phyloP scores from a whole-genome alignment of 2,329 filamentous ascomycete species.

The Chaetomiaceae sp. region DNA sequence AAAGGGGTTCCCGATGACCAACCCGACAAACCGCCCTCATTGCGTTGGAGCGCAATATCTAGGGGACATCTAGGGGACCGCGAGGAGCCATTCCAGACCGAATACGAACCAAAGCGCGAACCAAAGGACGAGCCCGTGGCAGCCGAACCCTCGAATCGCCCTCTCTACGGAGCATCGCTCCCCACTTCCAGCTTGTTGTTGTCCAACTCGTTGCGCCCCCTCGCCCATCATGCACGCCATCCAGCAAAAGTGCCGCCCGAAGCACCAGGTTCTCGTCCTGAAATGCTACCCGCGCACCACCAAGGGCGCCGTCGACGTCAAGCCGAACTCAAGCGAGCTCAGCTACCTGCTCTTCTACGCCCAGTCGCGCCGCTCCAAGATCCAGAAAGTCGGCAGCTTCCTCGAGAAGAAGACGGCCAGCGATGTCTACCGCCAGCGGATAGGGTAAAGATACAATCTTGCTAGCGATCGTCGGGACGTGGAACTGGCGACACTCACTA shows the following conservation, averaged over 20 bases:
- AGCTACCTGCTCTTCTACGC: slow-evolving; percentile 97
- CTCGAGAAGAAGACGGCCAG: slow-evolving; percentile 89
- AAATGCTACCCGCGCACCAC: slow-evolving; percentile 94
- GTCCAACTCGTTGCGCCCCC: neutral
- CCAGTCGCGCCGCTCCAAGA: slow-evolving; percentile 87
- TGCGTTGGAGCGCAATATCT: neutral
- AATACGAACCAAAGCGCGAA: no score
- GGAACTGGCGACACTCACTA: neutral
- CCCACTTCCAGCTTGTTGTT: neutral
- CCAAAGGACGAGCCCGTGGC: no score
- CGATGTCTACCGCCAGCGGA: slow-evolving; percentile 83
- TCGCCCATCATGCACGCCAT: slow-evolving; percentile 55
- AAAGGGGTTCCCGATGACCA: slow-evolving; percentile 7
- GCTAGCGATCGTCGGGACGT: neutral
- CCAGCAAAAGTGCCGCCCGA: slow-evolving; percentile 71
- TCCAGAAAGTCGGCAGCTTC: slow-evolving; percentile 92
- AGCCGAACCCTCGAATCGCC: no score
- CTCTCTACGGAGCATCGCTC: no score
- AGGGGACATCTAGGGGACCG: neutral
- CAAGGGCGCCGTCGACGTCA: slow-evolving; percentile 87
- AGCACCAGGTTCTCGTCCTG: slow-evolving; percentile 92
- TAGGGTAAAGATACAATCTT: slow-evolving; percentile 63
- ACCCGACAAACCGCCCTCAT: neutral
- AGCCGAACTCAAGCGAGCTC: slow-evolving; percentile 93
- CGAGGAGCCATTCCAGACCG: no score